Percentiles rank a stretch among this genome's conserved stretches.
These are phyloP conservation scores for Clathrospora elynae DNA, from an alignment of 2,329 filamentous ascomycete genomes.

Conservation along the genomic window DNA sequence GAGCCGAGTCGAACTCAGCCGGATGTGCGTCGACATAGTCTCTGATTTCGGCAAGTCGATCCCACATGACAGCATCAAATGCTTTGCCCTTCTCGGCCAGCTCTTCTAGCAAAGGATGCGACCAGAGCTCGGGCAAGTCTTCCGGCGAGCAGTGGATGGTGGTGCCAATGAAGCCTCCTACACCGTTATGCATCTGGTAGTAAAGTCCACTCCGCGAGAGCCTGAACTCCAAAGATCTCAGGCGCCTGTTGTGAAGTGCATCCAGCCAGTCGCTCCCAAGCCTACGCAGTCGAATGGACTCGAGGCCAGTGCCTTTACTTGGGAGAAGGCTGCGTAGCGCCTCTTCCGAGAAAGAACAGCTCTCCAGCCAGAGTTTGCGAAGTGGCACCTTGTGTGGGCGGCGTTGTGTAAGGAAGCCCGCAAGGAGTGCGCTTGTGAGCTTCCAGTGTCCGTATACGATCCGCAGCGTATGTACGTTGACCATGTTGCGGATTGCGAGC, in stretches of 20 bases:
- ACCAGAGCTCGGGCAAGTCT: slow-evolving; percentile 7
- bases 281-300: slow-evolving; percentile 51
- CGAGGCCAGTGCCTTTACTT: slow-evolving; percentile 41
- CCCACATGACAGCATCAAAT: slow-evolving; percentile 37
- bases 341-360: slow-evolving; percentile 43
- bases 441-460: slow-evolving; percentile 53
- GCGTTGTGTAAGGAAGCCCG: slow-evolving; percentile 47
- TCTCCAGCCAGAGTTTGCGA: slow-evolving; percentile 54
- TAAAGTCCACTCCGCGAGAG: slow-evolving; percentile 40
- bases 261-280: slow-evolving; percentile 38
- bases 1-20: slow-evolving; percentile 6
- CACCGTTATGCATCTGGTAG: slow-evolving; percentile 36
- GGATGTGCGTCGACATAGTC: slow-evolving; percentile 26
- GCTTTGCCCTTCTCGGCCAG: slow-evolving; percentile 23
- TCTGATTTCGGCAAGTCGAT: slow-evolving; percentile 29
- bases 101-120: slow-evolving; percentile 12
- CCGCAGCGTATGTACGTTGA: slow-evolving; percentile 52
- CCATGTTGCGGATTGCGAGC: slow-evolving; percentile 49
- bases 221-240: slow-evolving; percentile 32
- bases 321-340: slow-evolving; percentile 19
- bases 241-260: slow-evolving; percentile 11
- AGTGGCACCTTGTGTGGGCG: slow-evolving; percentile 39
- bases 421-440: slow-evolving; percentile 48
- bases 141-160: slow-evolving; percentile 32
- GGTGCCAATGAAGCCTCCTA: slow-evolving; percentile 38